Base-by-base conservation (phyloP, 2,329 filamentous ascomycete genomes). In the Drechslerella coelobrocha region DNA sequence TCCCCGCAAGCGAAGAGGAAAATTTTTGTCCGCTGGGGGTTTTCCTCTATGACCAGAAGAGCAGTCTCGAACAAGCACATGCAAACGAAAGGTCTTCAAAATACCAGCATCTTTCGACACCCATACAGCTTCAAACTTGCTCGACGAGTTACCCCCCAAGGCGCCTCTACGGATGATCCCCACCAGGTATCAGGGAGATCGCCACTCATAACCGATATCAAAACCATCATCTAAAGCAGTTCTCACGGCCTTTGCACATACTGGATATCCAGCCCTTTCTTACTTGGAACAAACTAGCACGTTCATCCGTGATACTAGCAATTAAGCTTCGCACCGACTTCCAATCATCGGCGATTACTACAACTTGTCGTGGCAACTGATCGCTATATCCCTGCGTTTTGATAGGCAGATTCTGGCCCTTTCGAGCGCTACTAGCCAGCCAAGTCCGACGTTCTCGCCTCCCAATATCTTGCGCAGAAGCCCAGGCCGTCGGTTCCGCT, bases 51-150 rank as follows among this genome's bases (percentile, higher is more conserved):
- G 23, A 61, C 48, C 56, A 8, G 2, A 54, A 47, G 54, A 59
- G 57, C 17, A 41, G n/a, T 45, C 14, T 45, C 41, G 57, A 55
- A 69, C 56, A 47, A 69, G 65, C 65, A 69, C 65, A 69, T 69
- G 65, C 65, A 69, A 69, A 63, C 56, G 52, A 48, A 21, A 53
- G 39, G 31, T 19, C 43, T 43, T 12, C 31, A 51, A 19, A 19
- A 24, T 5, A 37, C 34, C 34, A 47, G 19, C 34, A 34, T 17
- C 45, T 21, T 41, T 43, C 48, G 39, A 50, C 50, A 7, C 19
- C 37, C 26, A 50, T 19, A 60, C 37, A 31, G 19, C 39, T 47
- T 29, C 47, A 23, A 45, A 21, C 17, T 17, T 45, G 2, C 41
- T 45, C 4, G 5, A 45, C 21, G 41, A 4, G 10, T 21, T 45